These are phyloP conservation scores for Pythium plurisporium DNA, from an alignment of 352 stramenopile genomes.

Conservation along the genomic window DNA sequence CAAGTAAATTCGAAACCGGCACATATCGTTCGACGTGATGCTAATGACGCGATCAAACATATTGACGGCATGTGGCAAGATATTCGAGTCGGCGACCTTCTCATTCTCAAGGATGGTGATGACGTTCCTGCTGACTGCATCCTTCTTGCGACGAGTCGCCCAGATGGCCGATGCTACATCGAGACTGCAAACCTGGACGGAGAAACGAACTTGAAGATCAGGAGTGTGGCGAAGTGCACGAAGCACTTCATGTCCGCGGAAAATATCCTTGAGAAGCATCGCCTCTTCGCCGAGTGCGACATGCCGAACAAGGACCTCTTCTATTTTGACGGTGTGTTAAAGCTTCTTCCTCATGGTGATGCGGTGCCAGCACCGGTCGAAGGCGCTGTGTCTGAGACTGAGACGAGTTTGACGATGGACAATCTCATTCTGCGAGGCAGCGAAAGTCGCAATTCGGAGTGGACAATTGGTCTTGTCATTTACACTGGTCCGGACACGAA, in stretches of 20 bases:
- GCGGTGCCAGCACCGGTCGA: not conserved
- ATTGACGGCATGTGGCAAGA: conserved; percentile 79
- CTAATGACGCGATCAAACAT: conserved; percentile 48
- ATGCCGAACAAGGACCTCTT: conserved; percentile 84
- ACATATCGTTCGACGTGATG: conserved; percentile 69
- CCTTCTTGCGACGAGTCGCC: conserved; percentile 65
- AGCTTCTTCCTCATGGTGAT: conserved; percentile 28
- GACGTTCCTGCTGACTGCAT: conserved; percentile 82
- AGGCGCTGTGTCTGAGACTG: conserved; percentile 18
- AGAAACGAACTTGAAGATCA: conserved; percentile 88
- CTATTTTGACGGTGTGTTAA: conserved; percentile 77
- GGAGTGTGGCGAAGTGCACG: conserved; percentile 66
- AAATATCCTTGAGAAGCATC: conserved; percentile 64
- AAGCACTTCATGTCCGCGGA: conserved; percentile 73
- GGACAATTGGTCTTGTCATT: conserved; percentile 80
- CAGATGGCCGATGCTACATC: conserved; percentile 78
- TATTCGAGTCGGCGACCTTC: conserved; percentile 78
- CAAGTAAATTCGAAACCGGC: conserved; percentile 74
- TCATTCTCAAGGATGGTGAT: conserved; percentile 79
- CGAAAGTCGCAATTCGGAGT: conserved; percentile 82
- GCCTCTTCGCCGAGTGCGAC: conserved; percentile 73
- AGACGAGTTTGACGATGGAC: conserved; percentile 78
- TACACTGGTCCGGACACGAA: conserved; percentile 85
- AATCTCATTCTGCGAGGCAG: conserved; percentile 84
- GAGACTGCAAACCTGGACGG: conserved; percentile 86